These are phyloP conservation scores for Pestalotiopsis sp. DNA, from an alignment of 2,329 filamentous ascomycete genomes.

Conservation along the genomic window DNA sequence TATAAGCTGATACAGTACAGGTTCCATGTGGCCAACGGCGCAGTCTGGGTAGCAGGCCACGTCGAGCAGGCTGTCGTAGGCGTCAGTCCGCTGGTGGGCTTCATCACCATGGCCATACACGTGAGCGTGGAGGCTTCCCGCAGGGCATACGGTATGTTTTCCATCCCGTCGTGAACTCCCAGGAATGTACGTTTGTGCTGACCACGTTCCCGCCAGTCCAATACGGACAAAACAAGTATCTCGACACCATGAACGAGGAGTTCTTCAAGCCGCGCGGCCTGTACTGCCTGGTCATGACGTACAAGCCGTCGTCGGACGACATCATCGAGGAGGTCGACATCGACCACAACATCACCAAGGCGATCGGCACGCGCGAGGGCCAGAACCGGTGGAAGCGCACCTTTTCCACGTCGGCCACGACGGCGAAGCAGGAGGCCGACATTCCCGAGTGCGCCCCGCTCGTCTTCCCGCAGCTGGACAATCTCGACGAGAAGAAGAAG, in stretches of 20 bases:
- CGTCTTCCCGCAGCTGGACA: slow-evolving; percentile 47
- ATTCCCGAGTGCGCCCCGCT: slow-evolving; percentile 50
- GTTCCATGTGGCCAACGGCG: slow-evolving; percentile 32
- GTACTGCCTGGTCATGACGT: slow-evolving; percentile 47
- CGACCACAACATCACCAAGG: slow-evolving; percentile 37
- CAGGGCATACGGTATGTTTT: slow-evolving; percentile 34
- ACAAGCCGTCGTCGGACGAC: slow-evolving; percentile 41
- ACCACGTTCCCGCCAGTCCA: neutral
- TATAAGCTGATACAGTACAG: neutral
- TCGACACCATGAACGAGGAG: slow-evolving; percentile 57
- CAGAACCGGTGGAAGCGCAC: neutral
- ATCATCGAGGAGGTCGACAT: slow-evolving; percentile 31
- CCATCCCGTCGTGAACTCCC: neutral
- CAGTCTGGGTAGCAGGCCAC: slow-evolving; percentile 34
- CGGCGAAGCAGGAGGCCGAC: slow-evolving; percentile 20
- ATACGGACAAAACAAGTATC: slow-evolving; percentile 52
- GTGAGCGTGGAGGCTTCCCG: slow-evolving; percentile 42
- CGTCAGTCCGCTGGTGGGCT: slow-evolving; percentile 34
- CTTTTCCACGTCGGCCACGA: neutral
- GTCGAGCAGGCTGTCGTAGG: slow-evolving; percentile 40
- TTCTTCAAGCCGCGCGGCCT: slow-evolving; percentile 58
- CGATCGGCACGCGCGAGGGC: slow-evolving; percentile 20
- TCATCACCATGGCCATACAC: slow-evolving; percentile 45
- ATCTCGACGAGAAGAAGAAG: slow-evolving; percentile 21
- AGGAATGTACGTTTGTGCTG: slow-evolving; percentile 18